These are phyloP conservation scores for Poronia punctata DNA, from an alignment of 495 filamentous ascomycete species.

Conservation along the genomic window DNA sequence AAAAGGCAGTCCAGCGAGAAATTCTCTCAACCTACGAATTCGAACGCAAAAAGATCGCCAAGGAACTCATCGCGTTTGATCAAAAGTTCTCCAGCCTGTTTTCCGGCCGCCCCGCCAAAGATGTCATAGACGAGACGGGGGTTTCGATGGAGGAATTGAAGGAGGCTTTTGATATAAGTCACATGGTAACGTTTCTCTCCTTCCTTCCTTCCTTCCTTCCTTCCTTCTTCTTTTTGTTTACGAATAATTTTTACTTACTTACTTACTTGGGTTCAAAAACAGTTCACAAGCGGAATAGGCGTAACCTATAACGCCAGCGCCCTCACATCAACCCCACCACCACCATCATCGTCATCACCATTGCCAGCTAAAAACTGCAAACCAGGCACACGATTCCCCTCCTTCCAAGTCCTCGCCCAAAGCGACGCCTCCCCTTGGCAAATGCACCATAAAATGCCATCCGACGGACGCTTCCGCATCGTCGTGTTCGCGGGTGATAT, in stretches of 20 bases:
- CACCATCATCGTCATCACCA: constrained; percentile 12
- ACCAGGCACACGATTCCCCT: constrained; percentile 51
- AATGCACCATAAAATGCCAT: constrained; percentile 32
- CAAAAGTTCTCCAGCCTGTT: constrained; percentile 47
- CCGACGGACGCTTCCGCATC: constrained; percentile 58
- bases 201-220: neutral
- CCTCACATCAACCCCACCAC: constrained; percentile 19
- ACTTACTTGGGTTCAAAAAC: too few relatives aligned
- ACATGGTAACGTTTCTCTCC: constrained; percentile 16
- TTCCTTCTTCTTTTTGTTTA: too few relatives aligned
- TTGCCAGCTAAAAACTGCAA: constrained; percentile 28
- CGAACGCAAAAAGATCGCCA: constrained; percentile 61
- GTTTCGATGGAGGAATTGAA: constrained; percentile 42
- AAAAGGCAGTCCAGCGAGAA: constrained; percentile 40
- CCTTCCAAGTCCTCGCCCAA: constrained; percentile 51
- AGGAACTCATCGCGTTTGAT: constrained; percentile 70
- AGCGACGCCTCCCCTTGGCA: constrained; percentile 51
- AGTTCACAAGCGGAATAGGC: constrained; percentile 31
- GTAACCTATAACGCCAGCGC: constrained; percentile 28
- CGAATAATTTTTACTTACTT: too few relatives aligned
- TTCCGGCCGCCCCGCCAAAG: constrained; percentile 37
- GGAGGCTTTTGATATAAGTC: constrained; percentile 29
- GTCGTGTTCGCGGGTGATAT: constrained; percentile 58
- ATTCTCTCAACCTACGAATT: constrained; percentile 64
- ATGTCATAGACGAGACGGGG: constrained; percentile 35